Evolutionary conservation across 2,329 filamentous ascomycete genomes (phyloP), one percentile per base, ranked within the genome.

Genomic region (Penicillium sumatraense): DNA sequence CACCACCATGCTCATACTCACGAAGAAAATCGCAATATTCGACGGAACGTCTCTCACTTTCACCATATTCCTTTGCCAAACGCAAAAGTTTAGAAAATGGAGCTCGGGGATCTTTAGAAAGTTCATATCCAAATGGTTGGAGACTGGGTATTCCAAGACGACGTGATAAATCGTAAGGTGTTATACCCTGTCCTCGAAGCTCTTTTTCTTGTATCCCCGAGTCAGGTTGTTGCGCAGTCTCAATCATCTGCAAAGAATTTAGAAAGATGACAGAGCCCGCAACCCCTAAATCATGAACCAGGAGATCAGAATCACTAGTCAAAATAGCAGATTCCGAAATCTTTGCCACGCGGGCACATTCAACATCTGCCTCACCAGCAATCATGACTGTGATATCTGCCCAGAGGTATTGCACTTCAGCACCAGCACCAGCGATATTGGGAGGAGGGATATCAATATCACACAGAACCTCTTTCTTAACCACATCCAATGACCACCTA

Each of bases 301-400:
- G 77, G 8, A 97, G 80, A 68, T 98, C 93, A 0, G 92, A 96
- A 66, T 98, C 93, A n/a, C 86, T 87, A 0, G 91, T 96, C 6
- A 97, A 74, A 24, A 87, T 78, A 13, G 91, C 81, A 1, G 79
- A 77, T 0, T 84, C 85, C 26, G 79, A 68, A 2, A 76, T 59
- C n/a, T 79, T 79, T 6, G 90, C 81, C 50, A 86, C 80, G 13
- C 81, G 75, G 3, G 91, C 91, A 70, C 92, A 96, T 74, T 86
- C 95, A 21, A 81, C 75, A 68, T 98, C 93, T 1, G 93, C 93
- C 74, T 98, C 93, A 0, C 90, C 92, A 0, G 91, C 86, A 0
- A 96, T 88, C 11, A 95, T 80, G 21, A 79, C 75, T 0, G 79
- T 81, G 5, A 75, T 63, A 2, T 68, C 57, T 8, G 66, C 68